phyloP scores from a whole-genome alignment of 345 rosid species.

The Eucalyptus polybractea region DNA sequence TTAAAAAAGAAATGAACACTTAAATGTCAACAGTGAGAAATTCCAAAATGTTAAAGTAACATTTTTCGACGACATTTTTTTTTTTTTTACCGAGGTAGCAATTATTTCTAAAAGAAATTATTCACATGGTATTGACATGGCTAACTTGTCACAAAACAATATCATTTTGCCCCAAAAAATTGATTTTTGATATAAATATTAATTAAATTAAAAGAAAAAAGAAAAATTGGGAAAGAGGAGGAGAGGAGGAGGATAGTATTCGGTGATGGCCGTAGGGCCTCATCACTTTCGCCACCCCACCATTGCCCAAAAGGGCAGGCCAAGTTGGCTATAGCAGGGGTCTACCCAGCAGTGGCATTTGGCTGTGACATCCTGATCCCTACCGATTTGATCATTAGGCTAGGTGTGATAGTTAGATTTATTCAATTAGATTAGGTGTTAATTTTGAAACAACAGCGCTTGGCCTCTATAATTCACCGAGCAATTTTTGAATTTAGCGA shows the following conservation, averaged over 20 bases:
- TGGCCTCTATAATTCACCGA: not conserved
- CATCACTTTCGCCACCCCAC: no score
- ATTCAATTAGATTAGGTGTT: not conserved
- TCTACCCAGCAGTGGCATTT: no score
- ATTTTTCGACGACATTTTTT: fast-evolving
- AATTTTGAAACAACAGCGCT: not conserved
- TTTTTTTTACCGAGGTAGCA: fast-evolving
- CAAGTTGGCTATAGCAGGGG: no score
- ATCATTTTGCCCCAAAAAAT: fast-evolving
- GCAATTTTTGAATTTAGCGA: not conserved
- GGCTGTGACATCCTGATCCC: not conserved
- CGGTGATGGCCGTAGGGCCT: no score
- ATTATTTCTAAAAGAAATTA: no score
- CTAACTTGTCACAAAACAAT: no score
- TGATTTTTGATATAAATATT: no score
- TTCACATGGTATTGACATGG: fast-evolving
- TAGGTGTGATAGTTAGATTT: not conserved
- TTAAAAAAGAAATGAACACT: no score
- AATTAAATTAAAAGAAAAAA: no score
- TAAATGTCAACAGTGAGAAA: fast-evolving
- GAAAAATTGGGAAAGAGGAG: no score
- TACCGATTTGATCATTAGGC: not conserved
- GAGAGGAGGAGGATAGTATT: no score
- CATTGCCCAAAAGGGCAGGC: fast-evolving
- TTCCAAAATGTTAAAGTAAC: fast-evolving